These are phyloP conservation scores for Hibiscus mutabilis DNA, from an alignment of 345 rosid genomes.

Conservation along the genomic window DNA sequence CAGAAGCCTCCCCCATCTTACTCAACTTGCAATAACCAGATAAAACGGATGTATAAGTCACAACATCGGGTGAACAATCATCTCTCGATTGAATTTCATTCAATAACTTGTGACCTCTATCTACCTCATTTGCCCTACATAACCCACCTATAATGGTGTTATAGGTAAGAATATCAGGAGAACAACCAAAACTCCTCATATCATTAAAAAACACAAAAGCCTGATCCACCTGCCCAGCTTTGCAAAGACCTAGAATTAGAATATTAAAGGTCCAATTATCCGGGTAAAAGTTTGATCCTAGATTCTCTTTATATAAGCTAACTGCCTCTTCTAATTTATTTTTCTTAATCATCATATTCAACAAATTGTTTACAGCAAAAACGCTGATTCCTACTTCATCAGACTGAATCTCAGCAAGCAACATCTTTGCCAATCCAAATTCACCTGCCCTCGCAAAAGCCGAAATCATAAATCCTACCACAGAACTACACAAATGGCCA, in stretches of 20 bases:
- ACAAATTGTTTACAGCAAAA: conserved; percentile 40
- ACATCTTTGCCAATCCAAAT: conserved; percentile 36
- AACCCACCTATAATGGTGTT: conserved; percentile 70
- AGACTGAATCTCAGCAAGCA: conserved; percentile 39
- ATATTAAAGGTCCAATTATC: conserved; percentile 76
- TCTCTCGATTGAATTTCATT: conserved; percentile 29
- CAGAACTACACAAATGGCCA: conserved; percentile 38
- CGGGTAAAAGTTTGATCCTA: conserved; percentile 32
- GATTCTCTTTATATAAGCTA: conserved; percentile 36
- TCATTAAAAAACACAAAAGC: conserved; percentile 44
- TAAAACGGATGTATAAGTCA: conserved; percentile 68
- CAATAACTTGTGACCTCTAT: conserved; percentile 46
- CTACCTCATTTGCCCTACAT: conserved; percentile 49
- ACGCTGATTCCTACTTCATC: conserved; percentile 31
- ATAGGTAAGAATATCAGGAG: conserved; percentile 61
- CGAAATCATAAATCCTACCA: conserved; percentile 44
- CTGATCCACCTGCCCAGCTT: conserved; percentile 35
- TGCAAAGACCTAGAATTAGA: conserved; percentile 61
- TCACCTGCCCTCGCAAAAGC: conserved; percentile 39
- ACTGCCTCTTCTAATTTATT: conserved; percentile 54
- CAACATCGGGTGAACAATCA: conserved; percentile 43
- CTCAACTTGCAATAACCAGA: conserved; percentile 70
- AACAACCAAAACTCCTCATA: conserved; percentile 52
- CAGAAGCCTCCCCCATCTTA: conserved; percentile 53
- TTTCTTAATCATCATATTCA: conserved; percentile 46